These are phyloP conservation scores for Picochlorum sp. DNA, from an alignment of 139 green algal genomes.

Conservation along the genomic window DNA sequence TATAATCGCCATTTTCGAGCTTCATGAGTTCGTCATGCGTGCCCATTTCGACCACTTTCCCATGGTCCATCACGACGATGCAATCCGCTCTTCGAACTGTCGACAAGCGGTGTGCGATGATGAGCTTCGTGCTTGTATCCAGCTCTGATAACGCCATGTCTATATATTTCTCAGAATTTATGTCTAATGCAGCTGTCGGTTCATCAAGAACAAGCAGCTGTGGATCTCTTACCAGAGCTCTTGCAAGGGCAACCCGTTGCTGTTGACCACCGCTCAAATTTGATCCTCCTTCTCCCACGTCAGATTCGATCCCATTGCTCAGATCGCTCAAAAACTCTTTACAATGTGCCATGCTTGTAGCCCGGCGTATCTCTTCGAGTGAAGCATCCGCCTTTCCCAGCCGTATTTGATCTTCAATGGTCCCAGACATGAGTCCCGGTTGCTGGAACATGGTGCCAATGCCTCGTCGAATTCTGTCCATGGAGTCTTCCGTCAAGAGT, in stretches of 20 bases:
- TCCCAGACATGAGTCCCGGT: constrained; percentile 73
- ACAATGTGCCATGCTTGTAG: constrained; percentile 45
- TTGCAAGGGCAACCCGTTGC: constrained; percentile 67
- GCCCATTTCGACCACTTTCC: constrained; percentile 43
- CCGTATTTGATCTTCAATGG: constrained; percentile 75
- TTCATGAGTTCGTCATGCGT: constrained; percentile 44
- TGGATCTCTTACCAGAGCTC: constrained; percentile 67
- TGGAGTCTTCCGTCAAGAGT: constrained; percentile 46
- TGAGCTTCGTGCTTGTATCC: constrained; percentile 57
- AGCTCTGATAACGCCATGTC: constrained; percentile 39
- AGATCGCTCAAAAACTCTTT: constrained; percentile 63
- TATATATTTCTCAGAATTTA: constrained; percentile 48
- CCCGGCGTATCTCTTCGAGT: constrained; percentile 20
- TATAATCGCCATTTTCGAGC: constrained; percentile 37
- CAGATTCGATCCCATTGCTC: constrained; percentile 52
- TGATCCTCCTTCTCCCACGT: constrained; percentile 41
- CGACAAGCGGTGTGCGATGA: constrained; percentile 84
- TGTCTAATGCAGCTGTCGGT: constrained; percentile 56
- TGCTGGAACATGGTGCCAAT: constrained; percentile 74
- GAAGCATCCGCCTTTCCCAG: constrained; percentile 35
- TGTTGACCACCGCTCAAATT: constrained; percentile 58
- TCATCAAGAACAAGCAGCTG: constrained; percentile 71
- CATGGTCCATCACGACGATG: constrained; percentile 60
- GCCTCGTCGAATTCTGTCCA: constrained; percentile 48
- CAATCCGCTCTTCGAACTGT: constrained; percentile 73